Percentiles rank a stretch among this genome's conserved stretches.
These are phyloP conservation scores for Schwanniomyces occidentalis DNA, from an alignment of 805 yeast species.

Conservation along the genomic window DNA sequence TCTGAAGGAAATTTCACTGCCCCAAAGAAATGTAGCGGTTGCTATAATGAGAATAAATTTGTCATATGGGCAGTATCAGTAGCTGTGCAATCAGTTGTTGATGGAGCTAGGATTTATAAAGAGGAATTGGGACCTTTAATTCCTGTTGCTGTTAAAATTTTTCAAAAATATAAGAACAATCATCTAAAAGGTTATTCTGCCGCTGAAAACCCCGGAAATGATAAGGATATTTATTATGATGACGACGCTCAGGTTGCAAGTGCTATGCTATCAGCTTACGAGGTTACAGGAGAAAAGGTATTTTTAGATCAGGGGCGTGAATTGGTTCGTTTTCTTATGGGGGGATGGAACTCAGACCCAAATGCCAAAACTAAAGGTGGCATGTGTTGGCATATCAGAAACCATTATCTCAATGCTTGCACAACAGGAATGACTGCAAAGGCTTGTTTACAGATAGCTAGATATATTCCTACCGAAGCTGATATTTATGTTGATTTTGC, in stretches of 20 bases:
- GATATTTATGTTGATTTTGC: constrained; percentile 56
- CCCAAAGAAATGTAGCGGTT: constrained; percentile 41
- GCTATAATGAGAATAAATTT: constrained; percentile 51
- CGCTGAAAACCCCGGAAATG: constrained; percentile 57
- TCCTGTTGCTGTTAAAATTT: constrained; percentile 50
- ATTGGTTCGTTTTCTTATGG: constrained; percentile 60
- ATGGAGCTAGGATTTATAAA: constrained; percentile 57
- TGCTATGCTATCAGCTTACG: constrained; percentile 64
- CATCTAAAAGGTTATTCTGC: constrained; percentile 62
- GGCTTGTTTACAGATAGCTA: constrained; percentile 58
- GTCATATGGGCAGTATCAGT: constrained; percentile 72
- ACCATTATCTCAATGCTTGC: constrained; percentile 61
- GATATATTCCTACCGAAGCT: constrained; percentile 50
- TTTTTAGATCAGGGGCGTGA: constrained; percentile 59
- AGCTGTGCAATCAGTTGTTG: constrained; percentile 65
- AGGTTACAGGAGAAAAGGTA: constrained; percentile 57
- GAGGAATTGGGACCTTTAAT: constrained; percentile 54
- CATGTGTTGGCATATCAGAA: constrained; percentile 63
- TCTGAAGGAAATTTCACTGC: constrained; percentile 39
- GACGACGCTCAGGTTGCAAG: constrained; percentile 76
- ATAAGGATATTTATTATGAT: constrained; percentile 67
- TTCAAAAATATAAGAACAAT: constrained; percentile 52
- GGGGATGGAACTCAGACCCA: constrained; percentile 56
- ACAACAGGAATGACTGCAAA: constrained; percentile 69
- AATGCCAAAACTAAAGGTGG: constrained; percentile 54